phyloP scores from a whole-genome alignment of 192 early-diverging fungal genomes.

The Linnemannia elongata region DNA sequence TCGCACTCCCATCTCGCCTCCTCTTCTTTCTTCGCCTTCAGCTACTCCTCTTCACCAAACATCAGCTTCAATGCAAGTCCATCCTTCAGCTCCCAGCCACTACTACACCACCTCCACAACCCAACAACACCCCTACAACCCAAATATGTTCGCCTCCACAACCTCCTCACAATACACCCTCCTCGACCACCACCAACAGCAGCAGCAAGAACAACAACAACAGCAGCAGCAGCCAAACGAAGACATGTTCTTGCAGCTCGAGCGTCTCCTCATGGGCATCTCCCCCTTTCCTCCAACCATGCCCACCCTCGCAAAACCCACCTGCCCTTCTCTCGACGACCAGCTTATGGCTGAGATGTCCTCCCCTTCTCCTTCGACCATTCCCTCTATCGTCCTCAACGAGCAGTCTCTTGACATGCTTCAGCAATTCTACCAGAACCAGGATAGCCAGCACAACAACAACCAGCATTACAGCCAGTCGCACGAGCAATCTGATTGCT shows the following conservation, averaged over 20 bases:
- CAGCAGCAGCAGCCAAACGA: slow-evolving; percentile 24
- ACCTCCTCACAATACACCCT: slow-evolving; percentile 44
- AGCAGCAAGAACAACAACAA: slow-evolving; percentile 21
- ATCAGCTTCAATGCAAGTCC: slow-evolving; percentile 41
- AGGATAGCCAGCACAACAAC: slow-evolving; percentile 18
- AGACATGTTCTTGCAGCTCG: slow-evolving; percentile 52
- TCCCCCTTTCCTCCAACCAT: slow-evolving; percentile 53
- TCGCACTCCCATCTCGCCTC: not conserved
- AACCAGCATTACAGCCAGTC: not conserved
- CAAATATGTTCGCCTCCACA: slow-evolving; percentile 47
- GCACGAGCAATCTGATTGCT: slow-evolving; percentile 31
- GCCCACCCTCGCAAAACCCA: slow-evolving; percentile 54
- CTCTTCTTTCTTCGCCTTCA: not conserved
- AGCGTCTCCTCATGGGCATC: slow-evolving; percentile 57
- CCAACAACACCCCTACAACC: slow-evolving; percentile 45
- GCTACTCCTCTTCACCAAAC: not conserved
- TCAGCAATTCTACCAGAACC: slow-evolving; percentile 42
- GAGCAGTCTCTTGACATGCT: slow-evolving; percentile 52
- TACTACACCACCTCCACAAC: slow-evolving; percentile 13
- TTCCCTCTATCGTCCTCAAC: slow-evolving; percentile 54
- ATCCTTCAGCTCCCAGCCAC: slow-evolving; percentile 14
- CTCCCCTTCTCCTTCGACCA: slow-evolving; percentile 5
- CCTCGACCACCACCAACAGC: slow-evolving; percentile 12
- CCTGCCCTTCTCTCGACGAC: slow-evolving; percentile 55
- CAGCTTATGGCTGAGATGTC: slow-evolving; percentile 34